These are phyloP conservation scores for Rosa multiflora DNA, from an alignment of 306 rosid genomes.

Conservation along the genomic window DNA sequence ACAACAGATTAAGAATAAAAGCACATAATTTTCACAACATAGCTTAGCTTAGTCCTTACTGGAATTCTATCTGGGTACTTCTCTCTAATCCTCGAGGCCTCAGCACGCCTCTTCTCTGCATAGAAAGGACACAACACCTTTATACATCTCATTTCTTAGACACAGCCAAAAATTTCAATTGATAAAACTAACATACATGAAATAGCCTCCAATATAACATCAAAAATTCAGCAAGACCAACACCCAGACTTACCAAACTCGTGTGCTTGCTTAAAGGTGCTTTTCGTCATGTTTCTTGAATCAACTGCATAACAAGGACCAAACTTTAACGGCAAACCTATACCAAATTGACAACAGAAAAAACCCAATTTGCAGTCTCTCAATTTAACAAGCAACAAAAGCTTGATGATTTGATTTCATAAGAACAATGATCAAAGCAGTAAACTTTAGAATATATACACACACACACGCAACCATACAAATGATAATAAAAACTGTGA, in stretches of 20 bases:
- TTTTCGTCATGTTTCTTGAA: conserved; percentile 35
- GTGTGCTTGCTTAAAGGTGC: conserved; percentile 49
- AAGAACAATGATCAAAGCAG: not conserved
- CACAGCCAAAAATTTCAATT: not conserved
- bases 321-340: not conserved
- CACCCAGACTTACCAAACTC: conserved; percentile 34
- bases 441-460: not conserved
- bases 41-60: conserved; percentile 38
- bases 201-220: not conserved
- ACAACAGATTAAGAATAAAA: not conserved
- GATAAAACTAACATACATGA: not conserved
- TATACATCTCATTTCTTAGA: not conserved
- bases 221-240: not conserved
- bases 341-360: not conserved
- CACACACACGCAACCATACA: not conserved
- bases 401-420: not conserved
- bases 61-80: conserved; percentile 60
- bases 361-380: not conserved
- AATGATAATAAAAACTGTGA: not conserved
- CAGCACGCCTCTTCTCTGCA: conserved; percentile 57
- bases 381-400: not conserved
- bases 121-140: not conserved
- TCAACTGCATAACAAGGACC: conserved; percentile 18
- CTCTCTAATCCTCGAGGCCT: conserved; percentile 44
- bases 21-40: not conserved